phyloP scores from a whole-genome alignment of 148 eudicot genomes.

The Camellia lanceoleosa region DNA sequence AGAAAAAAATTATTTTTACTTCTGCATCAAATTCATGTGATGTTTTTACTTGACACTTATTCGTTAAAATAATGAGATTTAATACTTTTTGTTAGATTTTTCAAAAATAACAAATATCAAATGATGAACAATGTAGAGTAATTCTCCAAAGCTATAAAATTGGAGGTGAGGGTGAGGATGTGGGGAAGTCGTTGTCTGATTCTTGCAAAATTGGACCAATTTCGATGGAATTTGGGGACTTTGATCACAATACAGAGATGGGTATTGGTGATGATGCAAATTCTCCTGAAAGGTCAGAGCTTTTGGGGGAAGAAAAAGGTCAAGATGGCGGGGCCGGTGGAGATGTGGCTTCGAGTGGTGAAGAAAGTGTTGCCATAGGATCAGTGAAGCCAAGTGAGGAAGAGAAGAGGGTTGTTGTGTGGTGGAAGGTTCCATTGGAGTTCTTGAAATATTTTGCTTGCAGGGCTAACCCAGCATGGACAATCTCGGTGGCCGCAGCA shows the following conservation, averaged over 20 bases:
- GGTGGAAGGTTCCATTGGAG: slow-evolving; percentile 91
- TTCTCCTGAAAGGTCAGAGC: slow-evolving; percentile 2
- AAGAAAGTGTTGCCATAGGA: slow-evolving; percentile 9
- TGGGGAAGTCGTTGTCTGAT: slow-evolving; percentile 7
- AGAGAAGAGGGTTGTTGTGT: slow-evolving; percentile 35
- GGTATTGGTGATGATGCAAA: neutral
- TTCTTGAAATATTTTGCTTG: slow-evolving; percentile 58
- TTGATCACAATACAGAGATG: slow-evolving; percentile 13
- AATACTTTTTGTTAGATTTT: no score
- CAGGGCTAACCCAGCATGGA: slow-evolving; percentile 80
- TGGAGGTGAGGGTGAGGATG: slow-evolving; percentile 11
- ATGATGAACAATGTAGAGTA: no score
- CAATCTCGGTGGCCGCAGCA: slow-evolving; percentile 82
- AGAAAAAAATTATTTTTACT: no score
- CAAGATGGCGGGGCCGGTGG: neutral
- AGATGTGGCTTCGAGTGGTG: neutral
- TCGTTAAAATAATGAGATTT: no score
- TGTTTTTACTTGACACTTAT: no score
- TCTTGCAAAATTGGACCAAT: slow-evolving; percentile 17
- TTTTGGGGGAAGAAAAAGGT: slow-evolving; percentile 14
- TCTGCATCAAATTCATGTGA: no score
- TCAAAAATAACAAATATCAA: no score
- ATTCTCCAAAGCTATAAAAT: neutral
- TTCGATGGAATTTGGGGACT: slow-evolving; percentile 1
- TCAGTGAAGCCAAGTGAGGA: slow-evolving; percentile 19